These are phyloP conservation scores for Strombidium stylifer DNA, from an alignment of 73 alveolate genomes.

Conservation along the genomic window DNA sequence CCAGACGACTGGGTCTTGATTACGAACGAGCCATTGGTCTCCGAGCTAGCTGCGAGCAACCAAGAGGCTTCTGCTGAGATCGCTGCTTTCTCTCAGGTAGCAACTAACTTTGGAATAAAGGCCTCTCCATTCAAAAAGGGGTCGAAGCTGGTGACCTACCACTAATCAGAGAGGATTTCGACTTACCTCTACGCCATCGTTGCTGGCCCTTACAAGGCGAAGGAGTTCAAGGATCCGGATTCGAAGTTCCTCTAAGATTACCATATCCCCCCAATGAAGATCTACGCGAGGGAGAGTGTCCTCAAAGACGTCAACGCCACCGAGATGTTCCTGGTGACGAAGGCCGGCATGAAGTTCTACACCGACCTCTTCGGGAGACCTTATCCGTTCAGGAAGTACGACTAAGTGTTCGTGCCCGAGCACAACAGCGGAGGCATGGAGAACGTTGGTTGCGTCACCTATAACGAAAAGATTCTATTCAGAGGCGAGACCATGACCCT, in stretches of 20 bases:
- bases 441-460: conserved; percentile 86
- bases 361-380: conserved; percentile 85
- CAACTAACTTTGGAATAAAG: conserved; percentile 11
- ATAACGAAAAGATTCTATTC: conserved; percentile 54
- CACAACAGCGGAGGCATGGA: conserved; percentile 98
- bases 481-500: conserved; percentile 39
- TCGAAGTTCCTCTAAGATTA: conserved; percentile 86
- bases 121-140: conserved; percentile 28
- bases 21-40: conserved; percentile 36
- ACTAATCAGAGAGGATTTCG: conserved; percentile 75
- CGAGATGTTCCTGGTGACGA: conserved; percentile 83
- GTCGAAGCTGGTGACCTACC: conserved; percentile 68
- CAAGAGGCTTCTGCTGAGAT: not conserved
- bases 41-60: conserved; percentile 3
- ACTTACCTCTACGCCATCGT: conserved; percentile 94
- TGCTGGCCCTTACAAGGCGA: conserved; percentile 95
- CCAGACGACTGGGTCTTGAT: conserved; percentile 88
- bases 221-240: conserved; percentile 55
- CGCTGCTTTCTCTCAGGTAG: not conserved
- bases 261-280: conserved; percentile 87
- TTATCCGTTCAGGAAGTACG: conserved; percentile 95
- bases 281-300: conserved; percentile 69
- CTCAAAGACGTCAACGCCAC: conserved; percentile 80
- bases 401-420: conserved; percentile 94
- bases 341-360: conserved; percentile 94